Percentiles rank a stretch among this genome's conserved stretches.
These are phyloP conservation scores for Neonectria faginata DNA, from an alignment of 2,329 filamentous ascomycete genomes.

Conservation along the genomic window DNA sequence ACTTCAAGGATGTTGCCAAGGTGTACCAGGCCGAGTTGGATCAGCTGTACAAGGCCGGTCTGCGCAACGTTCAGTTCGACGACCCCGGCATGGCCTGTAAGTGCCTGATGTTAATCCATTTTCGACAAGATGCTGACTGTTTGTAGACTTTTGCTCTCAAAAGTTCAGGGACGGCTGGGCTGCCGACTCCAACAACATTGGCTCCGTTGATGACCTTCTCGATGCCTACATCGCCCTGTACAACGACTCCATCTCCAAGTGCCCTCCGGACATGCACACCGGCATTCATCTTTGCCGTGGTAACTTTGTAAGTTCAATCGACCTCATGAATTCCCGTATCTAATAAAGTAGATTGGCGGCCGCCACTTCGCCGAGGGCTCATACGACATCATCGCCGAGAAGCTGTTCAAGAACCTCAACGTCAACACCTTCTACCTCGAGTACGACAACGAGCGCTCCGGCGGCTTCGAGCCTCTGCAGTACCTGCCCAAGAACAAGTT, in stretches of 20 bases:
- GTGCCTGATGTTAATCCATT: conserved; percentile 40
- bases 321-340: not conserved
- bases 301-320: conserved; percentile 61
- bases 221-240: conserved; percentile 82
- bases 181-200: conserved; percentile 74
- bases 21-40: conserved; percentile 73
- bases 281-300: conserved; percentile 80
- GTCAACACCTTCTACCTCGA: conserved; percentile 77
- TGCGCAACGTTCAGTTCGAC: conserved; percentile 75
- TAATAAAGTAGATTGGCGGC: conserved; percentile 59
- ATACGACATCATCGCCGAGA: conserved; percentile 75
- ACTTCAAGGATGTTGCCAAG: conserved; percentile 73
- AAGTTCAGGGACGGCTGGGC: conserved; percentile 78
- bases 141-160: conserved; percentile 77
- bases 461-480: conserved; percentile 74
- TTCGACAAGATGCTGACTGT: conserved; percentile 14
- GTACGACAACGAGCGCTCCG: conserved; percentile 74
- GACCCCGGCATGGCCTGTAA: conserved; percentile 75
- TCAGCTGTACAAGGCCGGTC: conserved; percentile 70
- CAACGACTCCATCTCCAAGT: conserved; percentile 74
- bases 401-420: conserved; percentile 72
- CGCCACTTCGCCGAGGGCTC: conserved; percentile 75
- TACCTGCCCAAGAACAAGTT: conserved; percentile 70
- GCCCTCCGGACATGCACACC: conserved; percentile 77
- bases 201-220: conserved; percentile 75